Evolutionary conservation across 2,329 filamentous ascomycete species (phyloP), one percentile per base, ranked within the genome.

Genomic region (Thielaviopsis ethacetica): DNA sequence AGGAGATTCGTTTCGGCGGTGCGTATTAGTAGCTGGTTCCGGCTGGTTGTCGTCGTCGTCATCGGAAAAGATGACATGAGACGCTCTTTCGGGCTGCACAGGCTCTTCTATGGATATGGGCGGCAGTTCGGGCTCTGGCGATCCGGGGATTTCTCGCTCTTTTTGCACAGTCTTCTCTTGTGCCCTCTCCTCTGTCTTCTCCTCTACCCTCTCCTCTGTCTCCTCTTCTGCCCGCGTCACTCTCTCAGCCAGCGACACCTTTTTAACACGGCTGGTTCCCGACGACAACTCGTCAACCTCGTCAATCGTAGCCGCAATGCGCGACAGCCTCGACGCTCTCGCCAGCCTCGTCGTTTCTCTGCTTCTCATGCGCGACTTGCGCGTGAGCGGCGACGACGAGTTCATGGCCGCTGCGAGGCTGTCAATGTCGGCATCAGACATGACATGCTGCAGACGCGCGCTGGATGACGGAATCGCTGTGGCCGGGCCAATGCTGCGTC

Each of bases 41-140:
- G 71, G 65, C 57, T 70, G 66, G 65, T 73, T 71, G 53, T 76
- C 73, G 55, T 77, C 70, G 10, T 71, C 68, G 1, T 65, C 63
- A 13, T 65, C 67, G 1, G 63, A 59, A 1, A 61, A 60, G 15
- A 62, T 60, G 5, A 61, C 59, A 5, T 67, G 65, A 12, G 64
- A 65, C 5, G 63, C 64, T 21, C 54, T 63, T 1, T 62, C 63
- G 27, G 65, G 63, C 4, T 62, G 61, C 4, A 49, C 44, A 3
- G 44, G n/a, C n/a, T 62, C 64, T 44, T 52, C 65, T 15, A 59
- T 17, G 17, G 15, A 38, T 12, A 38, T 44, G 5, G 51, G 54
- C 13, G 24, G 24, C 15, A 41, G 54, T 26, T 57, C 50, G 3
- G 44, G 44, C n/a, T 49, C 44, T 21, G 44, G 44, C 17, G 44